These are phyloP conservation scores for Apiospora marii DNA, from an alignment of 2,329 filamentous ascomycete genomes.

Conservation along the genomic window DNA sequence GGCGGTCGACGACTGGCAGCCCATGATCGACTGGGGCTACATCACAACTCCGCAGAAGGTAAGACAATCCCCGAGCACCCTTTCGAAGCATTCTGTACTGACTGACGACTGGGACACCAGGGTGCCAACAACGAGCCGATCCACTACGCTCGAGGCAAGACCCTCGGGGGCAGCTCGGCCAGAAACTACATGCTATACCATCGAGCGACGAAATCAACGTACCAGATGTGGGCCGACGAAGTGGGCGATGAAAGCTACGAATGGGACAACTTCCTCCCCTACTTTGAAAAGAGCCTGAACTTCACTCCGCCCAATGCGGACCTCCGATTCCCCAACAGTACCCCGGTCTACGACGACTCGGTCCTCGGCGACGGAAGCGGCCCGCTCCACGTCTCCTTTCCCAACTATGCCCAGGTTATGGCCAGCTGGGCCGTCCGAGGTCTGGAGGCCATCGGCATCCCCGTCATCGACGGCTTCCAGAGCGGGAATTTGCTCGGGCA, in stretches of 20 bases:
- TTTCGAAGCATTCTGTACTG: too few species aligned
- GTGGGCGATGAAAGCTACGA: conserved; percentile 17
- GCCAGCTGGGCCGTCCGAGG: too few species aligned
- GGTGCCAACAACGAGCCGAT: not conserved
- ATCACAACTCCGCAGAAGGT: not conserved
- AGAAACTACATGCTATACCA: not conserved
- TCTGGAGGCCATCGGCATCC: too few species aligned
- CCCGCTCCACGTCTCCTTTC: too few species aligned
- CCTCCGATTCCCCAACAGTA: too few species aligned
- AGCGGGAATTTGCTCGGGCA: too few species aligned
- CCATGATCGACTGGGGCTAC: conserved; percentile 37
- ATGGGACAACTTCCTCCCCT: conserved; percentile 13
- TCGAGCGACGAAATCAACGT: not conserved
- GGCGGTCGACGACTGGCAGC: conserved; percentile 19
- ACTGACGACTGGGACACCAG: conserved; percentile 12
- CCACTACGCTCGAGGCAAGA: conserved; percentile 42
- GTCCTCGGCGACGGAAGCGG: too few species aligned
- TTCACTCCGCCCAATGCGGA: not conserved
- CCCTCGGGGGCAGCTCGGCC: conserved; percentile 36
- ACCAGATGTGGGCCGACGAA: conserved; percentile 17
- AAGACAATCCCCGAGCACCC: rapidly evolving
- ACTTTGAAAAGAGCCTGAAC: conserved; percentile 17
- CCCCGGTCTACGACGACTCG: too few species aligned
- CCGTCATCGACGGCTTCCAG: too few species aligned
- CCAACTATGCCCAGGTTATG: too few species aligned